phyloP scores from a whole-genome alignment of 2,329 filamentous ascomycete species.

The Pestalotiopsis sp. region DNA sequence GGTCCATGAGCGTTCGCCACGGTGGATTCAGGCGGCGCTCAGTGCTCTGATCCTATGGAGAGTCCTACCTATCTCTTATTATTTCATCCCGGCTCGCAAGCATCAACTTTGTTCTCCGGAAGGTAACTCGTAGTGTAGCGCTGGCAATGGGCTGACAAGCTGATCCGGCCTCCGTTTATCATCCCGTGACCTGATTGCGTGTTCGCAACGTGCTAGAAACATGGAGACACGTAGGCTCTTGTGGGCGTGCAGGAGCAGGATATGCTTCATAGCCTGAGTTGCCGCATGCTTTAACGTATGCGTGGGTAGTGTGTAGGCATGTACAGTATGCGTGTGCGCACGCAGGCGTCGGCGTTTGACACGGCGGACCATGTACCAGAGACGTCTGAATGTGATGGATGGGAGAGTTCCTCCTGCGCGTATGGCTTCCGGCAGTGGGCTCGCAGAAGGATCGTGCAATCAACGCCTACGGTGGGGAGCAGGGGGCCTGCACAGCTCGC shows the following conservation, averaged over 20 bases:
- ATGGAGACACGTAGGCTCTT: too few species aligned
- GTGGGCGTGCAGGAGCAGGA: too few species aligned
- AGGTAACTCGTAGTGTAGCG: not conserved
- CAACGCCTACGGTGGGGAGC: constrained; percentile 13
- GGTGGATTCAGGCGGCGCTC: constrained; percentile 26
- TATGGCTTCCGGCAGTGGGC: constrained; percentile 16
- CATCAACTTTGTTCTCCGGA: not conserved
- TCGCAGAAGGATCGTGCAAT: constrained; percentile 17
- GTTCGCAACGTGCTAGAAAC: too few species aligned
- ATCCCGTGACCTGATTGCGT: too few species aligned
- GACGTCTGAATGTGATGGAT: not conserved
- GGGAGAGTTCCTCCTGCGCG: constrained; percentile 8
- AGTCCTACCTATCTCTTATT: not conserved
- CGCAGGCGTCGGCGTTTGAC: not conserved
- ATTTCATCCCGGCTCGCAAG: constrained; percentile 11
- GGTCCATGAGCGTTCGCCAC: not conserved
- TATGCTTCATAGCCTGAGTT: too few species aligned
- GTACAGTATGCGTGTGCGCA: not conserved
- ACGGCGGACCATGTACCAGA: not conserved
- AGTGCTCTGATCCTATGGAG: constrained; percentile 21
- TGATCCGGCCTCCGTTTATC: not conserved
- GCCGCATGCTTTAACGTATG: not conserved
- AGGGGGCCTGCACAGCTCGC: not conserved
- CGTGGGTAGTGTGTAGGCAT: not conserved
- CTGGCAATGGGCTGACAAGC: not conserved